Base-by-base conservation (phyloP, 805 yeast species). In the Zygoascus flipseniorum region DNA sequence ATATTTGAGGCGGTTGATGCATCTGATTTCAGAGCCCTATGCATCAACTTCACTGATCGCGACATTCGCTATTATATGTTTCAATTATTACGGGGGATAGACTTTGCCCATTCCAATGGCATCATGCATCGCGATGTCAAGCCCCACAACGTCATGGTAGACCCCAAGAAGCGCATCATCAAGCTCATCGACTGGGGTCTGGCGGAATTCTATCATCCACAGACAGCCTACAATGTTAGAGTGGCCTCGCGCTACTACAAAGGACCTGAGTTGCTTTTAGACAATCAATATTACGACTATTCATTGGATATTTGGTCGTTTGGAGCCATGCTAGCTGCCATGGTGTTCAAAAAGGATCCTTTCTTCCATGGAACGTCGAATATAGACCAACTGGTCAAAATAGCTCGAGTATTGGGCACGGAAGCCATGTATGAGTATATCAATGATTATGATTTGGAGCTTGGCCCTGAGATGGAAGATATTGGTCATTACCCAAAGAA, bases 101-200 rank as follows among this genome's bases (percentile, higher is more conserved):
- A 90, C 71, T 89, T 78, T 69, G 84, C 88, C 52, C 97, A 90
- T 72, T 85, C 95, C 5, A 86, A 86, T 84, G 97, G 97, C 39
- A 88, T 90, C 59, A 89, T 89, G 85, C 97, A 89, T 69, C 76
- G 97, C 66, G 97, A 89, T 69, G 96, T 89, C 50, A 89, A 89
- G 67, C 96, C 96, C 10, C 96, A 89, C 68, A 89, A 89, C 65
- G 88, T 89, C 45, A 89, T 89, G 96, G 89, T 89, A 60, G 96
- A 89, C 69, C 96, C 89, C 56, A 71, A 75, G 26, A 68, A 65
- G 47, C 65, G 70, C 51, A 78, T 76, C 59, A 71, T 89, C 63
- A 78, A 92, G 61, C 77, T 89, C 53, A 89, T 89, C 58, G 97
- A 89, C 72, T 89, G 97, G 97, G 97, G 97, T 14, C 72, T 89